Base-by-base conservation (phyloP, 371 early-diverging fungal species). In the Synchytrium microbalum region DNA sequence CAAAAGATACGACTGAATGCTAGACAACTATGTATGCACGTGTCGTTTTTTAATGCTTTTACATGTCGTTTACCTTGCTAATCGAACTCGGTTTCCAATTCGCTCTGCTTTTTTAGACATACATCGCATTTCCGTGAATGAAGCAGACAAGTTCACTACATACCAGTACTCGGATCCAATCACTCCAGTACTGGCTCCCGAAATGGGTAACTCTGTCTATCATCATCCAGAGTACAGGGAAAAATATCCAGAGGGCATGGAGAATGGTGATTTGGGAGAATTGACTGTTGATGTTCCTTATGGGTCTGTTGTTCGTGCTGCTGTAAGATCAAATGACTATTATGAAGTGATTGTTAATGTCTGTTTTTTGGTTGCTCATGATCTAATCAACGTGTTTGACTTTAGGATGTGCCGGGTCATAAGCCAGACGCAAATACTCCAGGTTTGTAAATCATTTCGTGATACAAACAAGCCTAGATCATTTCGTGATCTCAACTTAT, bases 201-300 rank as follows among this genome's bases (percentile, higher is more conserved):
- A 58, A 5, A 62, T 77, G 3, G 73, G 78, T n/a, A 61, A 71
- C 10, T 73, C 77, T 16, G 78, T 82, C 56, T 69, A 73, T 25
- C 79, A 86, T 55, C 85, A 87, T 56, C 80, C 73, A 46, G 80
- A 80, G 13, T 80, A 84, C 53, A 79, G 83, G 58, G 79, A 82
- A 29, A 73, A 75, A 65, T 84, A 84, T 70, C 66, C 81, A 2
- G 75, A 72, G 64, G 84, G 85, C 2, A 68, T 84, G 51, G 77
- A 83, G 52, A 83, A 81, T 54, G 74, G 77, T 16, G 88, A 88
- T 57, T 82, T 82, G 38, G 88, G 90, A 1, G 90, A 89, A 57
- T 65, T 91, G 23, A 71, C 69, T 8, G 79, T 90, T 13, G 69
- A 69, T 27, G 63, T 91, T 30, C 90, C 90, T 0, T 59, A 73